These are phyloP conservation scores for Platismatia glauca DNA, from an alignment of 495 filamentous ascomycete genomes.

Conservation along the genomic window DNA sequence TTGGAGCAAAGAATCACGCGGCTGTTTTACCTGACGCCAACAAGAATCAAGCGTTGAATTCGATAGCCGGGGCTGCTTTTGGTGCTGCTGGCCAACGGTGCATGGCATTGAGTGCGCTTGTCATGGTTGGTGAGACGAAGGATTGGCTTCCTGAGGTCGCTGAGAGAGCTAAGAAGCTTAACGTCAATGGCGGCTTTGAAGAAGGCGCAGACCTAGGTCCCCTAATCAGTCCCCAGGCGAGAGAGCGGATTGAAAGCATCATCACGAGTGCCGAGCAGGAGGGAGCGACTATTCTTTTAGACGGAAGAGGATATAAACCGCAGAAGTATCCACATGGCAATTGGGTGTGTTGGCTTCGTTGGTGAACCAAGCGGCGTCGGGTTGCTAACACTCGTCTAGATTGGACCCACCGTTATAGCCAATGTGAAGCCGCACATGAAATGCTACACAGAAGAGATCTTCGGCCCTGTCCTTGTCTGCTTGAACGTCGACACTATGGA, in stretches of 20 bases:
- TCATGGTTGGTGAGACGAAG: conserved; percentile 91
- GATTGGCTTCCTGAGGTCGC: conserved; percentile 88
- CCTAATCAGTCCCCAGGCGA: conserved; percentile 88
- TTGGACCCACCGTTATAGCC: conserved; percentile 87
- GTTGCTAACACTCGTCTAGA: conserved; percentile 29
- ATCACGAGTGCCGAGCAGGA: conserved; percentile 87
- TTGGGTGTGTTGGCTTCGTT: conserved; percentile 50
- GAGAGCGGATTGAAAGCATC: conserved; percentile 77
- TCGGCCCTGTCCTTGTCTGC: conserved; percentile 87
- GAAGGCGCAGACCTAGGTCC: conserved; percentile 91
- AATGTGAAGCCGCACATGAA: conserved; percentile 86
- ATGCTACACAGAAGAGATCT: conserved; percentile 96
- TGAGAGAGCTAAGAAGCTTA: conserved; percentile 80
- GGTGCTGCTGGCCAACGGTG: conserved; percentile 95
- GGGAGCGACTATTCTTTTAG: conserved; percentile 89
- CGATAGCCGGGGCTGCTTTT: conserved; percentile 90
- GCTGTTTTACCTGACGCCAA: conserved; percentile 92
- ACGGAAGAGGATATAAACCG: conserved; percentile 81
- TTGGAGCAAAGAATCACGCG: conserved; percentile 98
- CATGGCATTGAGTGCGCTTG: conserved; percentile 90
- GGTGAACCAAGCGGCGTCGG: neutral
- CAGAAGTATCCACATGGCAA: conserved; percentile 94
- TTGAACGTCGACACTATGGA: conserved; percentile 24
- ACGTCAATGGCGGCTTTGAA: conserved; percentile 91
- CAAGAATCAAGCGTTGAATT: conserved; percentile 94